Conservation (phyloP, 768 basidiomycete species). For the Hortiboletus flavorubellus region DNA sequence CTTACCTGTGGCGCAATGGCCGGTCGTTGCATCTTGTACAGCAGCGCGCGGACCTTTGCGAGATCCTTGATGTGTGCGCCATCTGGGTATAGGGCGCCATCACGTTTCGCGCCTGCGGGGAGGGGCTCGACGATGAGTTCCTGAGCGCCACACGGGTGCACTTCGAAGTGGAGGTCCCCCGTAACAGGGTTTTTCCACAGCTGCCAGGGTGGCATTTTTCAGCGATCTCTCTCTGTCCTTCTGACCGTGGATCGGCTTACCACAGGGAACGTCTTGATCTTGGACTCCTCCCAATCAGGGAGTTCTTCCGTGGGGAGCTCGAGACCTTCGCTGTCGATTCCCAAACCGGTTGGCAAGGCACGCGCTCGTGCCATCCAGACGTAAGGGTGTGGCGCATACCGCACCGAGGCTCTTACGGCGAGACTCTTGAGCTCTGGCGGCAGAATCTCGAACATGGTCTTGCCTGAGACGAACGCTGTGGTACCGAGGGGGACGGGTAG, state of each 20-base stretch:
- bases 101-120: conserved; percentile 52
- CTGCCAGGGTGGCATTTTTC: conserved; percentile 32
- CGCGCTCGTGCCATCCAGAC: conserved; percentile 85
- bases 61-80: conserved; percentile 76
- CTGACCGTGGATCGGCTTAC: conserved; percentile 29
- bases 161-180: conserved; percentile 79
- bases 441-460: conserved; percentile 80
- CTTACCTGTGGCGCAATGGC: conserved; percentile 74
- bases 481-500: conserved; percentile 80
- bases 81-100: conserved; percentile 76
- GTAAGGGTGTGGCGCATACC: conserved; percentile 83
- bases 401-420: conserved; percentile 71
- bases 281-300: conserved; percentile 78
- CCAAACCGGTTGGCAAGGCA: conserved; percentile 75
- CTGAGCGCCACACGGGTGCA: conserved; percentile 75
- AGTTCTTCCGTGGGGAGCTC: conserved; percentile 67
- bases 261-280: conserved; percentile 69
- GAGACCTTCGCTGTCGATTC: conserved; percentile 73
- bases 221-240: neutral
- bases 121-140: conserved; percentile 74
- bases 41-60: conserved; percentile 61
- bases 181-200: conserved; percentile 93
- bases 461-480: conserved; percentile 80
- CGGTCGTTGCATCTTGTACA: conserved; percentile 87
- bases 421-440: conserved; percentile 70